Evolutionary conservation across 148 eudicot species (phyloP), one percentile per base, ranked within the genome.

Genomic region (Persicaria maculosa): DNA sequence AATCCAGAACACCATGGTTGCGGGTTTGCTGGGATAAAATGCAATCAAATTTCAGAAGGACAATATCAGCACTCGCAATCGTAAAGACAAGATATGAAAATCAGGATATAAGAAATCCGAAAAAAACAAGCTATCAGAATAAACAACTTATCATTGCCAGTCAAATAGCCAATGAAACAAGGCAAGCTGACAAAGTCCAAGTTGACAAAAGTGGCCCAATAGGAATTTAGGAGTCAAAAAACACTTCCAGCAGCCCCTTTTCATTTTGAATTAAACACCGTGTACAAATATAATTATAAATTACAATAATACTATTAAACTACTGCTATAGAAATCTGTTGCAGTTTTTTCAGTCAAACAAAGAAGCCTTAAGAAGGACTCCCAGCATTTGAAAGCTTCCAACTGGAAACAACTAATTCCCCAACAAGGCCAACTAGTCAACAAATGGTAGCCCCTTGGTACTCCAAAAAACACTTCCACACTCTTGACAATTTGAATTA

Each of bases 1-100:
- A 78, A 94, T 78, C 98, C 98, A 94, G 84, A 94, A 88, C 68
- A 88, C 98, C 98, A 94, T 94, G 59, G 75, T 74, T 79, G 71
- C 68, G 57, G 48, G 73, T 72, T 80, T 72, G 83, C 73, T 71
- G 73, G 12, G 52, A 47, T 19, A 48, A 71, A 68, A 31, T 9
- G 3, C 12, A 46, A n/a, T 17, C 40, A 19, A 46, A 15, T 43
- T 14, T 43, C 19, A 40, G 43, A 43, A 70, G 7, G 25, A 64
- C 14, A 31, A 25, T 25, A 64, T 64, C 25, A 64, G 45, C 45
- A 61, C 7, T n/a, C 31, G 7, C 36, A 57, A 57, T 48, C 47
- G 2, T 46, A 43, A 14, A 0, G 19, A 40, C 12, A 14, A 36
- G 46, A 40, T 10, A 43, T 8, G 67, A 59, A 59, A 2, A 59